Percentiles rank a stretch among this genome's conserved stretches.
Conservation (phyloP, 1,139 yeast genomes). For the Meyerozyma sp. region DNA sequence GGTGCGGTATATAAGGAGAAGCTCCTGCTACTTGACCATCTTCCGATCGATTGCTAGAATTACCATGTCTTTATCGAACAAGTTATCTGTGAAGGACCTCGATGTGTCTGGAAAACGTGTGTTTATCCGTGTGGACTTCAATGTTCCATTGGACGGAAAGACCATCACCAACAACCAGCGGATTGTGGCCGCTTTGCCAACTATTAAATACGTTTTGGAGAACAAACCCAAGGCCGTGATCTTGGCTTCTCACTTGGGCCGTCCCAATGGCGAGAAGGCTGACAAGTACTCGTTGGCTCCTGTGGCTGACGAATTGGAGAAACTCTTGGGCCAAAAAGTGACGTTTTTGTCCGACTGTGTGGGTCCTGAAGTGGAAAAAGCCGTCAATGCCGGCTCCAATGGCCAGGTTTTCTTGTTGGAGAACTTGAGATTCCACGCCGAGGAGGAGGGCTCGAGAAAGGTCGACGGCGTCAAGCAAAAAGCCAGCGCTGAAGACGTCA, state of each 20-base stretch:
- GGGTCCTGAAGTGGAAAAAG: constrained; percentile 77
- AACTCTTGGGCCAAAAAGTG: constrained; percentile 63
- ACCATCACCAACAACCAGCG: constrained; percentile 98
- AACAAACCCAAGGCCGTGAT: constrained; percentile 85
- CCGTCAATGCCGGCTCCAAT: constrained; percentile 60
- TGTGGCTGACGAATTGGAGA: constrained; percentile 78
- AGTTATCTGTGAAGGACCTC: constrained; percentile 87
- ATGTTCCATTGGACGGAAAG: constrained; percentile 93
- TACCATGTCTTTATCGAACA: constrained; percentile 81
- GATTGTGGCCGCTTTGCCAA: constrained; percentile 96
- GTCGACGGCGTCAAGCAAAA: constrained; percentile 85
- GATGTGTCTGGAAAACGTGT: constrained; percentile 84
- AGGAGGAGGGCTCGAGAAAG: constrained; percentile 87
- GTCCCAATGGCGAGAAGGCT: constrained; percentile 89
- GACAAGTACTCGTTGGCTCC: constrained; percentile 88
- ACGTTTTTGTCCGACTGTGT: constrained; percentile 83
- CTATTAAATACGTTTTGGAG: constrained; percentile 87
- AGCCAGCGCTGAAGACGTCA: constrained; percentile 80
- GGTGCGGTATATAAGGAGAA: background rate
- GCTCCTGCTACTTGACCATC: background rate
- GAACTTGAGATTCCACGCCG: constrained; percentile 95
- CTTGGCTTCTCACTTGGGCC: constrained; percentile 93
- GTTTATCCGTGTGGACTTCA: constrained; percentile 95
- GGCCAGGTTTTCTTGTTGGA: constrained; percentile 83
- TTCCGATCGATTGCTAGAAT: constrained; percentile 1